Conservation (phyloP, 2,329 filamentous ascomycete genomes). For the Huntiella moniliformis region DNA sequence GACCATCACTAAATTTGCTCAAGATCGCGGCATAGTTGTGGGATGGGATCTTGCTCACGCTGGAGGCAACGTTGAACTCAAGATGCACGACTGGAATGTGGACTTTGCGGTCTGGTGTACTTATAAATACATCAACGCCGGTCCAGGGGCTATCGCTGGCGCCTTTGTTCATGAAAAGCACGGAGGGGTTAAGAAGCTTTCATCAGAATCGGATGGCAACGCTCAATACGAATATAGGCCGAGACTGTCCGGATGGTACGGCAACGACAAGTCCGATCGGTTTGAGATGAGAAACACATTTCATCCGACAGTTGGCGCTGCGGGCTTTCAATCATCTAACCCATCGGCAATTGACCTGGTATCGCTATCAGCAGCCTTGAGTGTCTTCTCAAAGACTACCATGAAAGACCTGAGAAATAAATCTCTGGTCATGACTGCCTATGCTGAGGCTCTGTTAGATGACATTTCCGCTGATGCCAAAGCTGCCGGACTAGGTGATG, state of each 20-base stretch:
- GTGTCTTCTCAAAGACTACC: slow-evolving; percentile 52
- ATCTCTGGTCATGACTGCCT: slow-evolving; percentile 54
- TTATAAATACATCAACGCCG: slow-evolving; percentile 85
- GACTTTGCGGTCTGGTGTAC: slow-evolving; percentile 89
- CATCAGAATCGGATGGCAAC: slow-evolving; percentile 9
- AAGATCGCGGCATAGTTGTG: slow-evolving; percentile 48
- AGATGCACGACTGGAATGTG: slow-evolving; percentile 72
- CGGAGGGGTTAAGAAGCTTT: slow-evolving; percentile 29
- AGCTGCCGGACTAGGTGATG: slow-evolving; percentile 16
- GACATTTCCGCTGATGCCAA: slow-evolving; percentile 30
- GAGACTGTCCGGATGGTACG: slow-evolving; percentile 72
- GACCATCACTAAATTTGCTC: slow-evolving; percentile 60
- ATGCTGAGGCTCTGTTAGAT: slow-evolving; percentile 58
- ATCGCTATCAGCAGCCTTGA: slow-evolving; percentile 52
- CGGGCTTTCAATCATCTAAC: slow-evolving; percentile 68
- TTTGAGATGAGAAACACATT: slow-evolving; percentile 77
- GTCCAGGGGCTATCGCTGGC: slow-evolving; percentile 63
- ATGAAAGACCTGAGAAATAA: slow-evolving; percentile 53
- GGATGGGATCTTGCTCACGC: slow-evolving; percentile 85
- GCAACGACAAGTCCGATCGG: slow-evolving; percentile 52
- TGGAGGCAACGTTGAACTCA: slow-evolving; percentile 64
- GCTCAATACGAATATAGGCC: slow-evolving; percentile 33
- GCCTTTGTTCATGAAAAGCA: slow-evolving; percentile 65
- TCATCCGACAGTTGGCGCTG: slow-evolving; percentile 56
- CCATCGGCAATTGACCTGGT: slow-evolving; percentile 61